phyloP scores from a whole-genome alignment of 176 grass and related monocot genomes.

The Urochloa ruziziensis region DNA sequence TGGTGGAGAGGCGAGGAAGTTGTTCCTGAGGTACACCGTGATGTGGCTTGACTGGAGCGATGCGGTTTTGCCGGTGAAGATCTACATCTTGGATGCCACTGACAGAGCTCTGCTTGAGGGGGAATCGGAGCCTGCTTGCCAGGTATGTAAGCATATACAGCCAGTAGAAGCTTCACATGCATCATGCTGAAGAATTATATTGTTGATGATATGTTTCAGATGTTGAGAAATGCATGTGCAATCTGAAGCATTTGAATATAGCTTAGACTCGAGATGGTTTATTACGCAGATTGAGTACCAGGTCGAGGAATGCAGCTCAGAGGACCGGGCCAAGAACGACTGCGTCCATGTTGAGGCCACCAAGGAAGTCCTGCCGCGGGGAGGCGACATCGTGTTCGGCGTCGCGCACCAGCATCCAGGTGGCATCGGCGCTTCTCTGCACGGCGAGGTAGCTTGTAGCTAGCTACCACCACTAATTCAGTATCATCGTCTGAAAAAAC shows the following conservation, averaged over 20 bases:
- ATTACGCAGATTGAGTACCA: conserved; percentile 71
- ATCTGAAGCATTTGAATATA: neutral
- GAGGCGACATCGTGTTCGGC: conserved; percentile 75
- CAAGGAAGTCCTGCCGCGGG: conserved; percentile 52
- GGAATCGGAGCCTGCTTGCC: conserved; percentile 37
- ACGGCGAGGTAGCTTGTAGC: conserved; percentile 62
- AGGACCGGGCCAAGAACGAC: conserved; percentile 38
- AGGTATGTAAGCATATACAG: conserved; percentile 26
- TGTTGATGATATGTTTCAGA: neutral
- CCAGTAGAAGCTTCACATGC: too few species aligned
- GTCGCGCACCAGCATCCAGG: conserved; percentile 82
- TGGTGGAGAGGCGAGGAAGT: conserved; percentile 31
- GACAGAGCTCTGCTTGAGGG: conserved; percentile 25
- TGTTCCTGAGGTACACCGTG: conserved; percentile 76
- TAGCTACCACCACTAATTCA: neutral
- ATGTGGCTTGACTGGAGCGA: conserved; percentile 68
- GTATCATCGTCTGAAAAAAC: neutral
- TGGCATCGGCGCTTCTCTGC: conserved; percentile 52
- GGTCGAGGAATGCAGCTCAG: conserved; percentile 54
- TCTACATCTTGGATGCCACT: conserved; percentile 79
- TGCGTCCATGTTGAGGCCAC: conserved; percentile 48
- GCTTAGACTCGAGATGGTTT: neutral
- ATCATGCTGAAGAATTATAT: too few species aligned
- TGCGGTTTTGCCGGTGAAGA: conserved; percentile 56
- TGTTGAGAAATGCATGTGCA: neutral